Evolutionary conservation across 2,329 filamentous ascomycete species (phyloP).

Genomic region (Aureobasidium sp.): DNA sequence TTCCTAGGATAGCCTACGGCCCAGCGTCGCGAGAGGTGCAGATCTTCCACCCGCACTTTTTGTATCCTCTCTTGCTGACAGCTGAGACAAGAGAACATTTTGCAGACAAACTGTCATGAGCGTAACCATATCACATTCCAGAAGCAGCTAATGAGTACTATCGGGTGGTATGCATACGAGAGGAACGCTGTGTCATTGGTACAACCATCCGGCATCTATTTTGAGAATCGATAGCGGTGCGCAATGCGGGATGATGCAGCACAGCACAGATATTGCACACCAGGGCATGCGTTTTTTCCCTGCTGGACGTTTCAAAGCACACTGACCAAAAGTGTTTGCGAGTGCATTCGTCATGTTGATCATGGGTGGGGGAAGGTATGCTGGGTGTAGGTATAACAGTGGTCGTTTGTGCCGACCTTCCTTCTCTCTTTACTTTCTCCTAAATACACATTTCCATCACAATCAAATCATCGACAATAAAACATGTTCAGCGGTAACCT

Average conservation of each 20-base stretch:
- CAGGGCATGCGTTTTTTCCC: not conserved
- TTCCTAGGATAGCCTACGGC: not conserved
- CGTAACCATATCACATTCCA: not conserved
- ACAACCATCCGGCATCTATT: not conserved
- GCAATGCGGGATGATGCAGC: constrained; percentile 9
- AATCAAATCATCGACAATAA: not conserved
- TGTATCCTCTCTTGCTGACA: not conserved
- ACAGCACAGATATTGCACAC: not conserved
- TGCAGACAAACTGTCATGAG: not conserved
- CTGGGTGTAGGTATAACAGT: not conserved
- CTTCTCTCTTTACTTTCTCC: not conserved
- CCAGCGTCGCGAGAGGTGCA: not conserved
- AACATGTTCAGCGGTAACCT: not conserved
- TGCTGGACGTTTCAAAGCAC: not conserved
- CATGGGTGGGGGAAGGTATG: not conserved
- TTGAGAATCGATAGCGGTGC: not conserved
- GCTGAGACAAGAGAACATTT: not conserved
- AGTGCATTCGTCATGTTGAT: constrained; percentile 3
- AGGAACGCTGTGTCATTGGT: not conserved
- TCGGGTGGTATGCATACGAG: not conserved
- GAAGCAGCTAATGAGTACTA: not conserved
- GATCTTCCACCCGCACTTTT: not conserved
- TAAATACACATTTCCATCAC: not conserved
- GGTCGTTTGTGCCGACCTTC: not conserved
- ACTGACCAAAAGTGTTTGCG: not conserved